Base-by-base conservation (phyloP, 768 basidiomycete species). In the Sporobolomyces roseus region DNA sequence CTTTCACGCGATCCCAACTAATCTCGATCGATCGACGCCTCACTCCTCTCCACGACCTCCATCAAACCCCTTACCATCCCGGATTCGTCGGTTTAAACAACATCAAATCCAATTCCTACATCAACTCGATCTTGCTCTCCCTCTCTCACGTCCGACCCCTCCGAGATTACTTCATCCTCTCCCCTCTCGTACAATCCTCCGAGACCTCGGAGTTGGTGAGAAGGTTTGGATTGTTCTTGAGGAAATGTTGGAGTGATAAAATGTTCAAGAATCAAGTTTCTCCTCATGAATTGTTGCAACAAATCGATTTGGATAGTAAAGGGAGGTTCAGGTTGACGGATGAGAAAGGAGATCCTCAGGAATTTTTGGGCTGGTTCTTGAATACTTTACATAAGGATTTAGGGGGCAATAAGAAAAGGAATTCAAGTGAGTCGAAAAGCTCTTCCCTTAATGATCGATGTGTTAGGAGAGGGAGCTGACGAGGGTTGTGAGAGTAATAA, bases 281-380 rank as follows among this genome's bases (percentile, higher is more conserved):
- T 74, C 96, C 96, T n/a, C 96, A 99, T 78, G 96, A 99, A 78
- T 93, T 98, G 78, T 80, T 99, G 63, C 96, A 99, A 79, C 96
- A 98, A 80, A 93, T 98, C 63, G 56, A 58, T 23, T 29, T 58
- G 3, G 56, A 58, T 23, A 88, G 88, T 74, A 84, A 91, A 71
- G 93, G 91, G 32, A 52, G 51, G 13, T 29, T 12, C 51, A 21
- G 32, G 29, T 4, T 14, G 51, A 36, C n/a, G 53, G 23, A 35
- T 30, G 53, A 58, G 33, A 23, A 23, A 80, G 96, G 96, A 1
- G 96, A 99, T 78, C 96, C 96, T 19, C 86, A 91, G 2, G 96
- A 97, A 75, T 99, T 98, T 77, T 79, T 99, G 49, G 87, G 91
- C 35, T 99, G 96, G 96, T 78, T 99, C 70, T 83, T 99, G 60